Conservation (phyloP, 2,329 filamentous ascomycete genomes). For the Hymenoscyphus infarciens region DNA sequence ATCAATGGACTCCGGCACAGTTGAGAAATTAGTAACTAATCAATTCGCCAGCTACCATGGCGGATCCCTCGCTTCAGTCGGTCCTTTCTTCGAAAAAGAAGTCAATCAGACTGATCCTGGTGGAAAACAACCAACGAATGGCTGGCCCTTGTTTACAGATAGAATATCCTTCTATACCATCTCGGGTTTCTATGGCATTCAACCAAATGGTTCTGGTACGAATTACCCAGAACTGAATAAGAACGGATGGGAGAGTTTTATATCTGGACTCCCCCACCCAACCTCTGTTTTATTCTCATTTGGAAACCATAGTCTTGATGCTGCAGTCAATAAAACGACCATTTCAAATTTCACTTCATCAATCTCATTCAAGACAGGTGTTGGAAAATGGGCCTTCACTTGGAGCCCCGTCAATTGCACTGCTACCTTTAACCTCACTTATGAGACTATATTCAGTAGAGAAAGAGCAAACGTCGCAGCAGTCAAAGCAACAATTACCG, state of each 20-base stretch:
- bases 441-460: conserved; percentile 52
- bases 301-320: conserved; percentile 54
- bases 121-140: conserved; percentile 45
- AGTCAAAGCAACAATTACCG: conserved; percentile 56
- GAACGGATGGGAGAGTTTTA: conserved; percentile 67
- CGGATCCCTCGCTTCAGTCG: conserved; percentile 31
- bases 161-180: conserved; percentile 66
- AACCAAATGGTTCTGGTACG: conserved; percentile 53
- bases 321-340: conserved; percentile 54
- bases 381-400: conserved; percentile 61
- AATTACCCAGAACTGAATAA: conserved; percentile 68
- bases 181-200: conserved; percentile 62
- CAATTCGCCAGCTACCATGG: conserved; percentile 30
- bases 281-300: conserved; percentile 55
- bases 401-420: conserved; percentile 55
- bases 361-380: conserved; percentile 59
- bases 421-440: conserved; percentile 55
- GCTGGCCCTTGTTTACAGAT: conserved; percentile 63
- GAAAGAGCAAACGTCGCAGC: conserved; percentile 35
- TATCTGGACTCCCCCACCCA: conserved; percentile 69
- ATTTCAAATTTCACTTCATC: conserved; percentile 59
- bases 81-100: conserved; percentile 35
- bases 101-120: conserved; percentile 32
- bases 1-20: background rate
- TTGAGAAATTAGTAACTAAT: conserved; percentile 3